Conservation (phyloP, 768 basidiomycete genomes). For the Fibroporia radiculosa region DNA sequence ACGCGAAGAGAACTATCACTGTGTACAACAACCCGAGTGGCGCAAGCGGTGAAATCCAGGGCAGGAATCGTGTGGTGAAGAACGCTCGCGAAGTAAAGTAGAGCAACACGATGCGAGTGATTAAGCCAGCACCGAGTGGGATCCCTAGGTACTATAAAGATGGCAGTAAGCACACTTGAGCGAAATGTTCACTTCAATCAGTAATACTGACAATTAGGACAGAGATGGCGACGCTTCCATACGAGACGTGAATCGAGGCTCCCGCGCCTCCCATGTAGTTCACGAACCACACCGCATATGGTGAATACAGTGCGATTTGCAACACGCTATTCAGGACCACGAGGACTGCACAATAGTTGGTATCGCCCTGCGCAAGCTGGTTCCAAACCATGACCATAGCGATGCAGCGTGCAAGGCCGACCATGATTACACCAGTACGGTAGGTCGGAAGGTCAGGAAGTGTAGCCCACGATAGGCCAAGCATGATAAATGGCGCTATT, state of each 20-base stretch:
- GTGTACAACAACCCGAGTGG: constrained; percentile 78
- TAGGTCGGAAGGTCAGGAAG: constrained; percentile 72
- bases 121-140: constrained; percentile 60
- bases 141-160: constrained; percentile 70
- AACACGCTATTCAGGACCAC: constrained; percentile 76
- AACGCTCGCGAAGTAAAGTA: constrained; percentile 35
- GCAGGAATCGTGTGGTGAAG: constrained; percentile 56
- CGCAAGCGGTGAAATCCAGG: constrained; percentile 58
- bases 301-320: constrained; percentile 73
- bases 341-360: constrained; percentile 36
- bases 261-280: constrained; percentile 51
- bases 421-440: constrained; percentile 74
- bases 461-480: constrained; percentile 80
- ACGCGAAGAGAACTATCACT: constrained; percentile 62
- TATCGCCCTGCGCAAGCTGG: constrained; percentile 13
- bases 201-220: constrained; percentile 61
- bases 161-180: neutral
- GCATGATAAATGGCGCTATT: constrained; percentile 74
- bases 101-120: constrained; percentile 57
- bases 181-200: too few relatives aligned
- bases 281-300: constrained; percentile 66
- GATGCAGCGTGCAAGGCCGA: constrained; percentile 67
- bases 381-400: constrained; percentile 48
- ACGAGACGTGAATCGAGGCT: constrained; percentile 39
- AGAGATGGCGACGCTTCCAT: constrained; percentile 53